phyloP scores from a whole-genome alignment of 2,329 filamentous ascomycete genomes.

The Amesomyces nigricolor region DNA sequence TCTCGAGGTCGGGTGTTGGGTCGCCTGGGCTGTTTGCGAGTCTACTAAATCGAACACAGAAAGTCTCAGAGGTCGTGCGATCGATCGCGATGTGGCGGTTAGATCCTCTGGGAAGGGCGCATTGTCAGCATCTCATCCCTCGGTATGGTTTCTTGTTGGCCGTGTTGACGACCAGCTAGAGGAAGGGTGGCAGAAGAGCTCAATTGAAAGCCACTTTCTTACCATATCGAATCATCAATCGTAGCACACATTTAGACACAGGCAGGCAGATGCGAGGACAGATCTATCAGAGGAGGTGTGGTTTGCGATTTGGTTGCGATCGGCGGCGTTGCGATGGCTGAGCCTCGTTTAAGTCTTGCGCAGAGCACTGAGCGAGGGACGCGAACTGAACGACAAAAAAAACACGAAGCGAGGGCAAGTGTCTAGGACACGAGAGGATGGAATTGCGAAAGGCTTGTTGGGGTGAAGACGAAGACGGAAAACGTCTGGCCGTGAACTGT shows the following conservation, averaged over 20 bases:
- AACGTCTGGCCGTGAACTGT: slow-evolving; percentile 1
- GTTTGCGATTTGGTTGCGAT: neutral
- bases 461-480: neutral
- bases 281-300: neutral
- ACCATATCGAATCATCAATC: slow-evolving; percentile 14
- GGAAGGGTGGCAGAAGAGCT: neutral
- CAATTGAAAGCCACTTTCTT: neutral
- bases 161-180: neutral
- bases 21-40: neutral
- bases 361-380: slow-evolving; percentile 3
- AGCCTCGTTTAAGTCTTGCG: neutral
- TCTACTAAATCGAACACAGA: neutral
- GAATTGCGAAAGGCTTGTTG: no score
- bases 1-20: neutral
- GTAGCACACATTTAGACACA: slow-evolving; percentile 3
- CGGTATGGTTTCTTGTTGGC: neutral
- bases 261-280: neutral
- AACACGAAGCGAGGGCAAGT: slow-evolving; percentile 11
- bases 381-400: neutral
- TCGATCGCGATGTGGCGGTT: neutral
- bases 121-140: neutral
- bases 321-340: no score
- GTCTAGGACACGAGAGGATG: neutral
- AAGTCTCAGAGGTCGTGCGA: neutral
- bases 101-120: slow-evolving; percentile 1